These are phyloP conservation scores for Wallacemonas sp. DNA, from an alignment of 208 protist species.

Conservation along the genomic window DNA sequence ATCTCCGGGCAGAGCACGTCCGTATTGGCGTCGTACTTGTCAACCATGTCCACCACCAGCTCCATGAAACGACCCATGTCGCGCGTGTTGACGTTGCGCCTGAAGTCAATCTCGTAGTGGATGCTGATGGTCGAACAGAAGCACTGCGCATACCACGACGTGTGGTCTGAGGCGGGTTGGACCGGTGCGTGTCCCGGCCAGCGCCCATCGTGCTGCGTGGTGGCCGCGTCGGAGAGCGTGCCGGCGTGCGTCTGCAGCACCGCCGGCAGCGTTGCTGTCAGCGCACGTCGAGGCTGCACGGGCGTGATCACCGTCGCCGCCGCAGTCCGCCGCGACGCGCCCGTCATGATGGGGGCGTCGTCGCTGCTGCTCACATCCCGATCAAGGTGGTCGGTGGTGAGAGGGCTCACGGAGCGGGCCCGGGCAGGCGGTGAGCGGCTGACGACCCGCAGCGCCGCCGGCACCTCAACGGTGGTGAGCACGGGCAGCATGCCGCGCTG, in stretches of 20 bases:
- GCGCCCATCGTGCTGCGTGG: too few relatives aligned
- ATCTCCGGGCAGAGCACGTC: constrained; percentile 45
- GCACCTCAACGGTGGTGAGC: constrained; percentile 12
- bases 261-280: constrained; percentile 4
- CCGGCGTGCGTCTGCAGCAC: constrained; percentile 17
- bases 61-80: constrained; percentile 32
- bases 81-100: constrained; percentile 3
- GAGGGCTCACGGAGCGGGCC: background rate
- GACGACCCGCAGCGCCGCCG: constrained; percentile 11
- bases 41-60: constrained; percentile 21
- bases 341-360: background rate
- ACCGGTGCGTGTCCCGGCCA: too few relatives aligned
- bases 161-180: too few relatives aligned
- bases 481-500: background rate
- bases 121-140: constrained; percentile 31
- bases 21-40: constrained; percentile 41
- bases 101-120: constrained; percentile 17
- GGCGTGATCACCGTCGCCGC: background rate
- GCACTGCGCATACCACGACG: constrained; percentile 26
- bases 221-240: background rate
- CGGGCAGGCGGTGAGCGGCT: constrained; percentile 4
- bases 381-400: background rate
- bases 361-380: too few relatives aligned
- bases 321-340: background rate
- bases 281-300: background rate